phyloP scores from a whole-genome alignment of 2,329 filamentous ascomycete species.

The Fusarium anguioides region DNA sequence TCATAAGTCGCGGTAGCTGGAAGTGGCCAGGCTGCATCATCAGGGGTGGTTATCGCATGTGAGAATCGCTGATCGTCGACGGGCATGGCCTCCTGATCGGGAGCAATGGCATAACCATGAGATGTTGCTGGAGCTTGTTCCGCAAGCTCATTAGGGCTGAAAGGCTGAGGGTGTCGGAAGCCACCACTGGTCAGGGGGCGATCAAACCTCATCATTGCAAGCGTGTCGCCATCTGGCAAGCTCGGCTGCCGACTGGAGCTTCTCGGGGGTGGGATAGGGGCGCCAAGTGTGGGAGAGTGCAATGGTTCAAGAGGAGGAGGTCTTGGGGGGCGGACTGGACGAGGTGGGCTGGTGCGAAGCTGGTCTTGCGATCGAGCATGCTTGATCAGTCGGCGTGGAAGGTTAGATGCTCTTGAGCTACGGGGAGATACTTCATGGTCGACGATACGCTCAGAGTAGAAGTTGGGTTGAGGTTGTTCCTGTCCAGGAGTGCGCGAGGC shows the following conservation, averaged over 20 bases:
- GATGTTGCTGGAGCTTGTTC: constrained; percentile 36
- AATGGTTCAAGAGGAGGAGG: constrained; percentile 41
- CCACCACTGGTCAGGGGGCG: constrained; percentile 59
- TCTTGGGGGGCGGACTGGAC: constrained; percentile 59
- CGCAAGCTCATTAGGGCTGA: constrained; percentile 46
- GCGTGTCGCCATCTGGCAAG: constrained; percentile 57
- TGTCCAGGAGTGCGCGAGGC: constrained; percentile 52
- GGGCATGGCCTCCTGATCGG: constrained; percentile 17
- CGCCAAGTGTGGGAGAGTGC: constrained; percentile 47
- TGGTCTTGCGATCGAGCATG: constrained; percentile 63
- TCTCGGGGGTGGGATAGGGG: constrained; percentile 62
- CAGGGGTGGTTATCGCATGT: constrained; percentile 57
- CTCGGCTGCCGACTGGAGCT: constrained; percentile 65
- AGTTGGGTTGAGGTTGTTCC: constrained; percentile 59
- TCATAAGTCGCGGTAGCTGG: constrained; percentile 50
- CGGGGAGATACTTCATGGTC: constrained; percentile 28
- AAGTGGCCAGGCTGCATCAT: constrained; percentile 58
- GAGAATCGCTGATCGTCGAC: constrained; percentile 43
- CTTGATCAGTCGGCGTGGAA: constrained; percentile 54
- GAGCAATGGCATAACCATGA: constrained; percentile 11
- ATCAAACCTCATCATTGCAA: constrained; percentile 51
- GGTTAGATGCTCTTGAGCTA: constrained; percentile 39
- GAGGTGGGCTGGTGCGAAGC: constrained; percentile 59
- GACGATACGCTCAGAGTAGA: constrained; percentile 50
- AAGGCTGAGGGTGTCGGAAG: constrained; percentile 59